phyloP scores from a whole-genome alignment of 805 yeast genomes.

The Candida ficus region DNA sequence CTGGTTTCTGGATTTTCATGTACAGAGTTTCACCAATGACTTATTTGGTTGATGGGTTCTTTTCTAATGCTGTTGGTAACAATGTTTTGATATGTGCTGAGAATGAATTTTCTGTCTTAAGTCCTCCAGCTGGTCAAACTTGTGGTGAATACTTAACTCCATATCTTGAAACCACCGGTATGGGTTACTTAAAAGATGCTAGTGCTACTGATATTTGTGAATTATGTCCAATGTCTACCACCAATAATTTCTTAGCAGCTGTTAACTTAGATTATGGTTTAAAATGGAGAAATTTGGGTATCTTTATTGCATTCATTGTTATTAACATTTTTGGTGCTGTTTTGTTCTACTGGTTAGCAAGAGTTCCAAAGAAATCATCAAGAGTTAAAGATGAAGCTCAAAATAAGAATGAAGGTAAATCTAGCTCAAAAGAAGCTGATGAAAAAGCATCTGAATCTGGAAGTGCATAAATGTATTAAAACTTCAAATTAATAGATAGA shows the following conservation, averaged over 20 bases:
- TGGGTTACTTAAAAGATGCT: slow-evolving; percentile 9
- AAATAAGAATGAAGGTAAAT: not conserved
- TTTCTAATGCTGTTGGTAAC: slow-evolving; percentile 50
- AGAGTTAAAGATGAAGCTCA: slow-evolving; percentile 24
- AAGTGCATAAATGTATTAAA: not conserved
- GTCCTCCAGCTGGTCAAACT: slow-evolving; percentile 50
- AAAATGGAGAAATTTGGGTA: slow-evolving; percentile 65
- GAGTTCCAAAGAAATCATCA: slow-evolving; percentile 62
- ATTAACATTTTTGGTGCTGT: slow-evolving; percentile 37
- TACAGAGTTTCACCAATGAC: slow-evolving; percentile 67
- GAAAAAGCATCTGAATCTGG: slow-evolving; percentile 35
- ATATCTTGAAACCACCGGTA: slow-evolving; percentile 26
- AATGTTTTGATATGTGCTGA: slow-evolving; percentile 40
- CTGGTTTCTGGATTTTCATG: slow-evolving; percentile 76
- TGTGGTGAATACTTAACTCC: slow-evolving; percentile 49
- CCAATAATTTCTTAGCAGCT: slow-evolving; percentile 51
- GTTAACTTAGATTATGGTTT: slow-evolving; percentile 34
- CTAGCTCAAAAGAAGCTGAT: not conserved
- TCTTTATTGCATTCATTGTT: slow-evolving; percentile 38
- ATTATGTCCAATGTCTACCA: slow-evolving; percentile 52
- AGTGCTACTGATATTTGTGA: slow-evolving; percentile 44
- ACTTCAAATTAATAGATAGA: not conserved
- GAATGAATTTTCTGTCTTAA: slow-evolving; percentile 41
- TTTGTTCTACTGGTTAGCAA: slow-evolving; percentile 49
- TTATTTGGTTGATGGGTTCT: slow-evolving; percentile 50